phyloP scores from a whole-genome alignment of 176 grass and related monocot species.

The Raddia distichophylla region DNA sequence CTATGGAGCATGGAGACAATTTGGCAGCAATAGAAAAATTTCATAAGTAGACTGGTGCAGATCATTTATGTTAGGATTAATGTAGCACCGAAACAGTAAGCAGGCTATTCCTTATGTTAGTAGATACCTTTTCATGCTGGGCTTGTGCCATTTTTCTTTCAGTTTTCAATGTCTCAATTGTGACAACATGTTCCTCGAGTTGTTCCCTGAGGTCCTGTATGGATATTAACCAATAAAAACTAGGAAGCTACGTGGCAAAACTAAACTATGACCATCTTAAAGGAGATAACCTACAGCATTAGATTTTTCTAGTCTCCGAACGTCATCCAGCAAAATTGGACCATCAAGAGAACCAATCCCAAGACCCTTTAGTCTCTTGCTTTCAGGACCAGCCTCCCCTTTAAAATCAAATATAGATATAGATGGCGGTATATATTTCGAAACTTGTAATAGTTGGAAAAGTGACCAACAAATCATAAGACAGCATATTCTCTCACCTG shows the following conservation, averaged over 20 bases:
- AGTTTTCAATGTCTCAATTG: constrained; percentile 73
- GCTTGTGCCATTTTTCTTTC: constrained; percentile 49
- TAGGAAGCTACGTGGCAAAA: neutral
- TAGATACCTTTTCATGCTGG: constrained; percentile 84
- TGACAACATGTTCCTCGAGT: constrained; percentile 80
- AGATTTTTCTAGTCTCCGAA: constrained; percentile 85
- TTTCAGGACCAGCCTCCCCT: constrained; percentile 67
- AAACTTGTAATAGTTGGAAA: constrained; percentile 9
- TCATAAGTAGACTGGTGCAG: constrained; percentile 8
- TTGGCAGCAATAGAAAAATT: constrained; percentile 25
- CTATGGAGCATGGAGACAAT: neutral
- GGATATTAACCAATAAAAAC: constrained; percentile 38
- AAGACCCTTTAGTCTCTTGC: constrained; percentile 92
- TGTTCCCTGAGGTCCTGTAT: constrained; percentile 95
- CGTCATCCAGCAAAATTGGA: constrained; percentile 89
- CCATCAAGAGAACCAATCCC: constrained; percentile 95
- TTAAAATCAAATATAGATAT: constrained; percentile 33
- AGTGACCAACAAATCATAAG: constrained; percentile 18
- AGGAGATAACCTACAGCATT: constrained; percentile 68
- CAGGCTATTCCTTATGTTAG: neutral
- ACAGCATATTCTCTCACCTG: constrained; percentile 52
- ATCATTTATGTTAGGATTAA: constrained; percentile 28
- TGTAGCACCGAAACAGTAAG: constrained; percentile 2
- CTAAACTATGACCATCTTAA: constrained; percentile 24
- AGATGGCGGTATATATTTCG: constrained; percentile 9